Evolutionary conservation across 768 basidiomycete genomes (phyloP).

Genomic region (Tylopilus sp.): DNA sequence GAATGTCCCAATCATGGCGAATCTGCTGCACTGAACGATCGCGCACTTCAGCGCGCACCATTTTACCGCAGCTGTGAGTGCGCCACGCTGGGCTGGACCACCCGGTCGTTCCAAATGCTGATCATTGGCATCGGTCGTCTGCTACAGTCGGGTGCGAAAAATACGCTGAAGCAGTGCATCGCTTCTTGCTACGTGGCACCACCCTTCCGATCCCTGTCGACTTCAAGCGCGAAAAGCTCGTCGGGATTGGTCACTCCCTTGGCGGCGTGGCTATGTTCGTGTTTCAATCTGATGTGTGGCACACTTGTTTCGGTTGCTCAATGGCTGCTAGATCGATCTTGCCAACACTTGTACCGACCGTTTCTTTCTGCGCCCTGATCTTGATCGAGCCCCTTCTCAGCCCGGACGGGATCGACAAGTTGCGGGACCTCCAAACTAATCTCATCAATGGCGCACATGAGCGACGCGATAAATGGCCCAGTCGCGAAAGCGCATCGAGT

Average conservation of each 20-base stretch:
- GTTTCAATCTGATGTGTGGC: too few relatives aligned
- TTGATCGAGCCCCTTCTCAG: conserved; percentile 66
- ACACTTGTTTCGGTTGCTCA: too few relatives aligned
- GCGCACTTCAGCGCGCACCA: conserved; percentile 39
- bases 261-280: conserved; percentile 63
- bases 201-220: conserved; percentile 41
- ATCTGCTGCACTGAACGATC: conserved; percentile 51
- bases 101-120: background rate
- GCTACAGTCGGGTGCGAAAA: conserved; percentile 63
- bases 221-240: conserved; percentile 47
- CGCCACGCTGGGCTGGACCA: background rate
- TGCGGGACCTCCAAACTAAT: conserved; percentile 37
- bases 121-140: background rate
- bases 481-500: conserved; percentile 38
- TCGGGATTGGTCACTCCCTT: conserved; percentile 68
- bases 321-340: too few relatives aligned
- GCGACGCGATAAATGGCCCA: conserved; percentile 52
- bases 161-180: conserved; percentile 57
- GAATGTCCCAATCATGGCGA: conserved; percentile 75
- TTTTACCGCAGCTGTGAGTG: conserved; percentile 46
- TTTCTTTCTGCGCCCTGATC: conserved; percentile 50
- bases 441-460: conserved; percentile 48
- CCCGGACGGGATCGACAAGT: conserved; percentile 41
- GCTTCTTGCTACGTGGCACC: conserved; percentile 47
- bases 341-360: conserved; percentile 42